Evolutionary conservation across 495 filamentous ascomycete species (phyloP), one percentile per base, ranked within the genome.

Genomic region (Podospora pseudopauciseta): DNA sequence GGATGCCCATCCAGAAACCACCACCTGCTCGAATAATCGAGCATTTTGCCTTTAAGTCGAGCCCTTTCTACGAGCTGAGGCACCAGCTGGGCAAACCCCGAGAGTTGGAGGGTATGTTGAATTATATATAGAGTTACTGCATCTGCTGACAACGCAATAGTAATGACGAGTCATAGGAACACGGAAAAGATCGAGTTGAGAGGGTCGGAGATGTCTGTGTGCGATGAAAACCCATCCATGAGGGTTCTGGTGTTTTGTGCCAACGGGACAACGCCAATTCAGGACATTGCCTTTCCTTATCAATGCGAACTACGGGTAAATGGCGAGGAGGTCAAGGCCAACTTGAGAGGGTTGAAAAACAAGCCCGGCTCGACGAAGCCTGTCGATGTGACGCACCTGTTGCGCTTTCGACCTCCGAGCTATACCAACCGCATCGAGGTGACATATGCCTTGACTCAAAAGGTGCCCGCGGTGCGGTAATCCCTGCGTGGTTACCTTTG

Each of bases 221-320:
- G 90, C 68, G 78, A 78, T 64, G 76, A 67, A 13, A 88, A 93
- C 64, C 74, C 78, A 0, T 80, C 84, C 54, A 73, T 88, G 54
- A 83, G 86, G 54, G 81, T 94, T 56, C 92, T 97, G 88, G 81
- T 97, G 16, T 97, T 93, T 74, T 95, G 92, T 67, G 90, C 90
- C 5, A 82, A 69, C 4, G 84, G 80, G 83, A 70, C 85, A 85
- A 49, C 81, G 67, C 70, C 85, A 76, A 19, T 87, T 77, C 83
- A 88, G 80, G 93, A 98, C 68, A 88, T 98, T 49, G 81, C 91
- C 1, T 99, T 99, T 71, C 95, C 95, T 0, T 87, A 93, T 68
- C 92, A 97, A 79, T 88, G 94, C 26, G 95, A 97, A 77, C 82
- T 99, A 59, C 94, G 93, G 74, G 88, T 96, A 53, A 98, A 98